Base-by-base conservation (phyloP, 805 yeast genomes). In the Candida ulmi region DNA sequence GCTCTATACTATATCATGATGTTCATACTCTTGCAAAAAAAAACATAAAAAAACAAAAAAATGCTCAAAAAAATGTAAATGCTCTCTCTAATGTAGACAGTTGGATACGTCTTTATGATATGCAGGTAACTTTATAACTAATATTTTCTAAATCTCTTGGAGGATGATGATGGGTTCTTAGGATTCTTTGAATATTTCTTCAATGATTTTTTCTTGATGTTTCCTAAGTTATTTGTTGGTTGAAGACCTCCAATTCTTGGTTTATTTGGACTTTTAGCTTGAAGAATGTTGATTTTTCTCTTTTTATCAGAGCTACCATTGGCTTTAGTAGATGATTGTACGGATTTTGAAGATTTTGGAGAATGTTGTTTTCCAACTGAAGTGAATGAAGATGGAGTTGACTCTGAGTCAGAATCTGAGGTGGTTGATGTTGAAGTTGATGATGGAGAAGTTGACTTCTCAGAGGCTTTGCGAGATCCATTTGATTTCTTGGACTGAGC, bases 181-280 rank as follows among this genome's bases (percentile, higher is more conserved):
- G 45, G 49, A n/a, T 51, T 41, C 28, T 41, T 47, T n/a, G 45
- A 26, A 30, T 52, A 52, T 38, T 46, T 54, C 40, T 49, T 50
- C 17, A 37, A 28, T 13, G 34, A 34, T 36, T 47, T 45, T 21
- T 45, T 48, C 2, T 34, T 23, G 5, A 51, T 46, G 30, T 51
- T 52, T 9, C 42, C 45, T 37, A 55, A 24, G 30, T 51, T 55
- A 29, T 55, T 55, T 1, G 55, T 52, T 35, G 60, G 60, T 16
- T 37, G 42, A 16, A 46, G 33, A 1, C 51, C 30, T 4, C 41
- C 40, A 19, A 48, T 21, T 21, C 13, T 31, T 17, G 33, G n/a
- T 19, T 31, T 31, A 9, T 19, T 18, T 33, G 21, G 28, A 16
- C 36, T 25, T 29, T 33, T 33, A 8, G 19, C 25, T 16, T 15